These are phyloP conservation scores for Emericellopsis terricola DNA, from an alignment of 495 filamentous ascomycete genomes.

Conservation along the genomic window DNA sequence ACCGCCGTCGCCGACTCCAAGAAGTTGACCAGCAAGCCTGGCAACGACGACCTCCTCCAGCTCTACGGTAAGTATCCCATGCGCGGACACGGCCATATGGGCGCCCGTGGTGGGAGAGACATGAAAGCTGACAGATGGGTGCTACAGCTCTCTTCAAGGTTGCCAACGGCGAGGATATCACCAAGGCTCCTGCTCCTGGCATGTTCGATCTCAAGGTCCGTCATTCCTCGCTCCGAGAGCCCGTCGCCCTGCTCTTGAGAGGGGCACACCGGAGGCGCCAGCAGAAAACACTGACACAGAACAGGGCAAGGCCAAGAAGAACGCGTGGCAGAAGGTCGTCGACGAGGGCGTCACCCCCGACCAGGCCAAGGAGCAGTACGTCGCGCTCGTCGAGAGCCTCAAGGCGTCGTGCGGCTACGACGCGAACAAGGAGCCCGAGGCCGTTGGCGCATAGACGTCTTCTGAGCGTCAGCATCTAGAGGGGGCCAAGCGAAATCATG, in stretches of 20 bases:
- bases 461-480: too few relatives aligned
- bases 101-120: too few relatives aligned
- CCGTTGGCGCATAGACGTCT: too few relatives aligned
- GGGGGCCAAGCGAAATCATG: too few relatives aligned
- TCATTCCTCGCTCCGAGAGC: too few relatives aligned
- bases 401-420: conserved; percentile 51
- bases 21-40: conserved; percentile 43
- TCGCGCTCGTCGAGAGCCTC: conserved; percentile 46
- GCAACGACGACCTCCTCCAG: conserved; percentile 36
- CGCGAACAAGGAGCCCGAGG: conserved; percentile 33
- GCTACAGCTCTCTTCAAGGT: conserved; percentile 36
- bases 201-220: conserved; percentile 41
- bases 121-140: too few relatives aligned
- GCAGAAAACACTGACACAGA: background rate
- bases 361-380: conserved; percentile 55
- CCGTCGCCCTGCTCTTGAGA: too few relatives aligned
- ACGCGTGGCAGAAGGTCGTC: conserved; percentile 48
- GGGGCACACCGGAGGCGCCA: too few relatives aligned
- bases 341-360: conserved; percentile 33
- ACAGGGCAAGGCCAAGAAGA: conserved; percentile 64
- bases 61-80: conserved; percentile 27
- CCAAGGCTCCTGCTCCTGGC: conserved; percentile 22
- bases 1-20: conserved; percentile 44
- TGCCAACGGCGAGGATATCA: conserved; percentile 28
- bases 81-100: too few relatives aligned